Conservation (phyloP, 306 rosid genomes). For the Mucuna pruriens region DNA sequence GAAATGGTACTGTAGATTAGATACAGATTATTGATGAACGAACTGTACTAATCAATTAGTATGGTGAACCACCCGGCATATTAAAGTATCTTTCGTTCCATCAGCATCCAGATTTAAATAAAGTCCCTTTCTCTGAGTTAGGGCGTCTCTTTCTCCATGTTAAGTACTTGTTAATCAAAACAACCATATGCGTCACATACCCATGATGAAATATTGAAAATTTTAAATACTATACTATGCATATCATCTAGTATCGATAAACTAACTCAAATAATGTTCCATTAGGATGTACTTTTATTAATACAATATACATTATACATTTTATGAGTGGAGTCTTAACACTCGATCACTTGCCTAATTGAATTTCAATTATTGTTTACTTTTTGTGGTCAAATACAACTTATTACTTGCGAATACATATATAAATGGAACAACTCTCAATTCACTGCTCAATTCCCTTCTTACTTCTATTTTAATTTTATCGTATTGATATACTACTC, state of each 20-base stretch:
- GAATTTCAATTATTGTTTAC: too few relatives aligned
- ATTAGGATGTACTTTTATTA: neutral
- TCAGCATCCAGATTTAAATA: neutral
- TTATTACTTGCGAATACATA: too few relatives aligned
- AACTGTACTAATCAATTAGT: neutral
- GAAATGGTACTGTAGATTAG: neutral
- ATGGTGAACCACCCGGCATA: neutral
- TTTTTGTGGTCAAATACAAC: too few relatives aligned
- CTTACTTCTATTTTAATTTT: too few relatives aligned
- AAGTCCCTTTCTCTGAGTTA: conserved; percentile 21
- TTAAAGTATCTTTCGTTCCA: neutral
- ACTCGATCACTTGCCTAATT: too few relatives aligned
- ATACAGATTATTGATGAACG: neutral
- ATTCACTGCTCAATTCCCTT: too few relatives aligned
- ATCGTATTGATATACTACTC: too few relatives aligned
- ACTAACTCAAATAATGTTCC: neutral
- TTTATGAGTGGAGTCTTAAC: neutral
- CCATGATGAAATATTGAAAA: too few relatives aligned
- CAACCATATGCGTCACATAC: neutral
- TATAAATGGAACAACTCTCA: too few relatives aligned
- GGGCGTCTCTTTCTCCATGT: conserved; percentile 2
- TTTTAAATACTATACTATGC: too few relatives aligned
- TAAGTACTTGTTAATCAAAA: neutral
- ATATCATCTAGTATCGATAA: neutral
- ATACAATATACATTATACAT: neutral